Percentiles rank a stretch among this genome's conserved stretches.
These are phyloP conservation scores for Crithidia thermophila DNA, from an alignment of 208 protist genomes.

Conservation along the genomic window DNA sequence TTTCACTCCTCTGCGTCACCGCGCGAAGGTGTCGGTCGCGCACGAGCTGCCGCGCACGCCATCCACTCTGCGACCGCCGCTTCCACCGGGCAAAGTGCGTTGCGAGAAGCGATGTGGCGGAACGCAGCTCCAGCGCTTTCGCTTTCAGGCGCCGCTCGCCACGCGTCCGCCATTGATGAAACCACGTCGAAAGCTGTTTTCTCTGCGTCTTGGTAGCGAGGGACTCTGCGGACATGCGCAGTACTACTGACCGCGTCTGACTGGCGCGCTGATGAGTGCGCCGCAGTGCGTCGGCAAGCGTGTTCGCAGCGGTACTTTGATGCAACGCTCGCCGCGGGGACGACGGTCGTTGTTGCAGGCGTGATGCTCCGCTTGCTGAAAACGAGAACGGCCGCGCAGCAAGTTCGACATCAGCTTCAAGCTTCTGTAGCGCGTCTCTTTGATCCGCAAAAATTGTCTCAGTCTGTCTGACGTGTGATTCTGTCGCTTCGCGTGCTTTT, in stretches of 20 bases:
- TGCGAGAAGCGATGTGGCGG: neutral
- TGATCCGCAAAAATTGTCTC: neutral
- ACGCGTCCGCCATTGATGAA: neutral
- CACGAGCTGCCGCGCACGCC: slow-evolving; percentile 2
- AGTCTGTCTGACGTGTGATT: neutral
- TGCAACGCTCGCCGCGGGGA: neutral
- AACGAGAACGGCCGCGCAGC: neutral
- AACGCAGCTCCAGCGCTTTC: neutral
- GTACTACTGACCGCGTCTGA: neutral
- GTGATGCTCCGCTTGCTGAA: too few species aligned
- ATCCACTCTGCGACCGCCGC: neutral
- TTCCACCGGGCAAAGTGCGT: slow-evolving; percentile 14
- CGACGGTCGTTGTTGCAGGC: too few species aligned
- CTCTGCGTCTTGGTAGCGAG: neutral
- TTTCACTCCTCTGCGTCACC: neutral
- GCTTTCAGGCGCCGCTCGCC: neutral
- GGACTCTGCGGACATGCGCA: neutral
- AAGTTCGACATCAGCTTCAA: slow-evolving; percentile 5
- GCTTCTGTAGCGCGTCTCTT: neutral
- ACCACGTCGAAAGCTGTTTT: neutral
- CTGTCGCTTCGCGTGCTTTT: neutral
- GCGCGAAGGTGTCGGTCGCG: slow-evolving; percentile 16
- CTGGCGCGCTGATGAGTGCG: neutral
- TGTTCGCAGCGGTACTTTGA: neutral
- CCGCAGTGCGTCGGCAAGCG: neutral